Conservation (phyloP, 805 yeast species). For the Candida adriatica region DNA sequence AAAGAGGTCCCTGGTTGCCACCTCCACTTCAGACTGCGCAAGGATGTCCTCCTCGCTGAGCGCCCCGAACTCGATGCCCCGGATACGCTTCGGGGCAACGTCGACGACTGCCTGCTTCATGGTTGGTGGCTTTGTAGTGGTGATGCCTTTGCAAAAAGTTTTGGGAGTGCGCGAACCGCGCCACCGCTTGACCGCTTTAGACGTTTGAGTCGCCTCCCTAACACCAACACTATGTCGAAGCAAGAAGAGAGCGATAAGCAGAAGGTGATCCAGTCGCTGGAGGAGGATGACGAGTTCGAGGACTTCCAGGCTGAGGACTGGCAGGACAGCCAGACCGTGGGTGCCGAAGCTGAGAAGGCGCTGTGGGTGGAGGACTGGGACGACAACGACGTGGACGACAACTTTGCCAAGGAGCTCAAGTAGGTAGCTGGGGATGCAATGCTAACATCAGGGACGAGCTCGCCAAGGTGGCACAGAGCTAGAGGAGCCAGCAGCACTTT, state of each 20-base stretch:
- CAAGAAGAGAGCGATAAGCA: constrained; percentile 15
- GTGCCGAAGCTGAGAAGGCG: constrained; percentile 44
- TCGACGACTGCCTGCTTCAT: constrained; percentile 46
- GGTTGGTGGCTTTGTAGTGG: constrained; percentile 7
- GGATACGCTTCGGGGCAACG: constrained; percentile 82
- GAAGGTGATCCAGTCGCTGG: constrained; percentile 56
- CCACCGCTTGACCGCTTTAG: too few species aligned
- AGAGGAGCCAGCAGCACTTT: too few species aligned
- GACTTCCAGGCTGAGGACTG: constrained; percentile 92
- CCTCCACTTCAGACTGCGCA: constrained; percentile 92
- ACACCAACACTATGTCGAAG: neutral
- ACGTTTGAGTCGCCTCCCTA: neutral
- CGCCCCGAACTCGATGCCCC: constrained; percentile 88
- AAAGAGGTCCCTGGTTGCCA: constrained; percentile 83
- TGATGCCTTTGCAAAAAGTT: too few species aligned
- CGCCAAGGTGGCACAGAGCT: constrained; percentile 21
- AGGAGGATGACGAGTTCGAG: constrained; percentile 96
- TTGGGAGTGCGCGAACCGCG: too few species aligned
- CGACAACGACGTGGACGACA: constrained; percentile 89
- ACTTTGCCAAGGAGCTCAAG: constrained; percentile 71
- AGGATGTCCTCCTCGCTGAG: constrained; percentile 86
- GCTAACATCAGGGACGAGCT: constrained; percentile 15
- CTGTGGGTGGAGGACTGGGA: constrained; percentile 99
- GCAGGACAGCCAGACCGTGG: constrained; percentile 51
- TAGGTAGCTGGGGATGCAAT: constrained; percentile 23